A percentile compares a stretch with the other conserved stretches of the same genome.
Conservation (phyloP, 352 stramenopile species). For the Elongisporangium prolatum region DNA sequence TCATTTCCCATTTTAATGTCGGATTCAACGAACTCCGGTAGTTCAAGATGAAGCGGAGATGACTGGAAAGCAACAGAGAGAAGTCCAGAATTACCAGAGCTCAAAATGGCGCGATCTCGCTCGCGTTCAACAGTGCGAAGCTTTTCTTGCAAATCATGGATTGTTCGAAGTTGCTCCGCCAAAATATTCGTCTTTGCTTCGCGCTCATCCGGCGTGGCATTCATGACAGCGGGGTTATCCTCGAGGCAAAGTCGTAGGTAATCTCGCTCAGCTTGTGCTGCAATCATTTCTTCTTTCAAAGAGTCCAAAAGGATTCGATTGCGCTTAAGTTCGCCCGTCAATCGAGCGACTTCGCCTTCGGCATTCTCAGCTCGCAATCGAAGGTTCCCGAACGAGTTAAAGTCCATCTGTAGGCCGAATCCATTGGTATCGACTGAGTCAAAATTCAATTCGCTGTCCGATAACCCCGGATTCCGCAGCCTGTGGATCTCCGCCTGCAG, state of each 20-base stretch:
- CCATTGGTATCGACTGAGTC: slow-evolving; percentile 50
- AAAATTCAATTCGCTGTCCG: slow-evolving; percentile 74
- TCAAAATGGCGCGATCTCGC: slow-evolving; percentile 57
- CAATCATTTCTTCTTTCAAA: slow-evolving; percentile 85
- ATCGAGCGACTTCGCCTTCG: slow-evolving; percentile 69
- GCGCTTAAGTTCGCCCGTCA: slow-evolving; percentile 75
- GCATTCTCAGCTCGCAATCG: slow-evolving; percentile 69
- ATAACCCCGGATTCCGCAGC: slow-evolving; percentile 73
- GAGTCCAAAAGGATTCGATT: slow-evolving; percentile 72
- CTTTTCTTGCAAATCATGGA: slow-evolving; percentile 76
- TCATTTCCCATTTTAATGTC: slow-evolving; percentile 59
- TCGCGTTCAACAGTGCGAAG: slow-evolving; percentile 59
- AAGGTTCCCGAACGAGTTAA: slow-evolving; percentile 73
- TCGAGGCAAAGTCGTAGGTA: slow-evolving; percentile 71
- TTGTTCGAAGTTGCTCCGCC: slow-evolving; percentile 76
- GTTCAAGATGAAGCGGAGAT: slow-evolving; percentile 20
- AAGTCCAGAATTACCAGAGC: slow-evolving; percentile 12
- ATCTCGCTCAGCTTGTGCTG: slow-evolving; percentile 76
- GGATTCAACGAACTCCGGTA: slow-evolving; percentile 36
- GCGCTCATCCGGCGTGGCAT: slow-evolving; percentile 26
- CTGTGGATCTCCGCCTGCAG: slow-evolving; percentile 81
- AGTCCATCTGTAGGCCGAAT: slow-evolving; percentile 64
- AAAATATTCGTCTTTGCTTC: slow-evolving; percentile 64
- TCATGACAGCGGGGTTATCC: slow-evolving; percentile 23
- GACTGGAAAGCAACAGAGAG: slow-evolving; percentile 9